Evolutionary conservation across 164 flowering plant genomes (phyloP), one percentile per base, ranked within the genome.

Genomic region (Vitis rotundifolia): DNA sequence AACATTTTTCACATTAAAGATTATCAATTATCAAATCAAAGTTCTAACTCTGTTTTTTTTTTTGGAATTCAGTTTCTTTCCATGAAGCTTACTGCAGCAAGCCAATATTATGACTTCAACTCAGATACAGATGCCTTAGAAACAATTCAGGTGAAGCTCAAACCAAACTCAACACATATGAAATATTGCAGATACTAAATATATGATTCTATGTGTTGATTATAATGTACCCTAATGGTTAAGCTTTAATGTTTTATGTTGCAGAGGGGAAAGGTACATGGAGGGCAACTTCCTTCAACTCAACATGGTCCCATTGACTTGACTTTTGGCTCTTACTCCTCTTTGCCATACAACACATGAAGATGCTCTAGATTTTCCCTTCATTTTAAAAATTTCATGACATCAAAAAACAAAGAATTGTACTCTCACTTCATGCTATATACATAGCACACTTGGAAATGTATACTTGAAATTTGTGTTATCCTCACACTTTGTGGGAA

Each of bases 61-160:
- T 48, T 19, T 76, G 56, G 52, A 19, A 56, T 69, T 63, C 84
- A 85, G 86, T 83, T 86, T 70, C 82, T 86, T 7, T 86, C 89
- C 0, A 83, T 83, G 87, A 83, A 77, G 68, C 85, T 86, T 26
- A 78, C 83, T 3, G 89, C 89, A 67, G 89, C 89, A 19, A 86
- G 85, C 79, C 37, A 78, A 49, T 83, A 60, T 52, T 73, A 83
- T 51, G 85, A 83, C 74, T 80, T 85, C 79, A 83, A 78, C 49
- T 73, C 81, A 50, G 87, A 81, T 57, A 22, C 84, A 66, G 87
- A 81, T 66, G 73, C 71, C 7, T 11, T 81, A 5, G 79, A 81
- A 62, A 64, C 68, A 69, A 19, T 79, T 71, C 87, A 83, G 84
- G 87, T 81, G 37, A 47, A n/a, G 22, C 60, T 26, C 12, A 54